Evolutionary conservation across 192 early-diverging fungal genomes (phyloP).

Genomic region (Linnemannia schmuckeri): DNA sequence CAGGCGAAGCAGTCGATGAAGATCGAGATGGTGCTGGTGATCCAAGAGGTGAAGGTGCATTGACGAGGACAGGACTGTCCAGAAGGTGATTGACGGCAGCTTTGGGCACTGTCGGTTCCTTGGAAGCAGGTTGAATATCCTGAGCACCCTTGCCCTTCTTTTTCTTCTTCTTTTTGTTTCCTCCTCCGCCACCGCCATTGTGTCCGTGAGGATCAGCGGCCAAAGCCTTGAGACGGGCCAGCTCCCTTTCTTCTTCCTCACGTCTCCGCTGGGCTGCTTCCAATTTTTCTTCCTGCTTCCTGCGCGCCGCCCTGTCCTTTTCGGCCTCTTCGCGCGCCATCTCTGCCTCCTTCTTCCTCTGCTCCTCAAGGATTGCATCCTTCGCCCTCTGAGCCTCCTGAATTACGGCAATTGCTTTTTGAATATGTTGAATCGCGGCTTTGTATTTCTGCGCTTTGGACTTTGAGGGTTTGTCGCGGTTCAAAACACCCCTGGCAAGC

Average conservation of each 20-base stretch:
- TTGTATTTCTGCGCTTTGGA: slow-evolving; percentile 28
- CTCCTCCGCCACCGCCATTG: background rate
- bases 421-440: slow-evolving; percentile 31
- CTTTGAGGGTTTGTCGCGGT: slow-evolving; percentile 23
- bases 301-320: slow-evolving; percentile 47
- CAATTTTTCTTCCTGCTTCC: slow-evolving; percentile 61
- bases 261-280: slow-evolving; percentile 41
- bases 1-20: background rate
- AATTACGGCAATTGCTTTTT: slow-evolving; percentile 36
- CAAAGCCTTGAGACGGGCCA: slow-evolving; percentile 37
- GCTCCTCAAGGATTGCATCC: slow-evolving; percentile 69
- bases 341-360: slow-evolving; percentile 58
- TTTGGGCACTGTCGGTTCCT: slow-evolving; percentile 19
- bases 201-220: slow-evolving; percentile 23
- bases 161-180: slow-evolving; percentile 54
- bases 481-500: slow-evolving; percentile 40
- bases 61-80: slow-evolving; percentile 2
- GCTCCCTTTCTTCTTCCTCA: slow-evolving; percentile 56
- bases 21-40: slow-evolving; percentile 21
- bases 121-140: background rate
- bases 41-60: slow-evolving; percentile 8
- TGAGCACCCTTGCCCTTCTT: slow-evolving; percentile 22
- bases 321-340: slow-evolving; percentile 44
- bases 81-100: background rate
- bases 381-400: slow-evolving; percentile 50